phyloP scores from a whole-genome alignment of 495 filamentous ascomycete species.

The Pyronema domesticum region DNA sequence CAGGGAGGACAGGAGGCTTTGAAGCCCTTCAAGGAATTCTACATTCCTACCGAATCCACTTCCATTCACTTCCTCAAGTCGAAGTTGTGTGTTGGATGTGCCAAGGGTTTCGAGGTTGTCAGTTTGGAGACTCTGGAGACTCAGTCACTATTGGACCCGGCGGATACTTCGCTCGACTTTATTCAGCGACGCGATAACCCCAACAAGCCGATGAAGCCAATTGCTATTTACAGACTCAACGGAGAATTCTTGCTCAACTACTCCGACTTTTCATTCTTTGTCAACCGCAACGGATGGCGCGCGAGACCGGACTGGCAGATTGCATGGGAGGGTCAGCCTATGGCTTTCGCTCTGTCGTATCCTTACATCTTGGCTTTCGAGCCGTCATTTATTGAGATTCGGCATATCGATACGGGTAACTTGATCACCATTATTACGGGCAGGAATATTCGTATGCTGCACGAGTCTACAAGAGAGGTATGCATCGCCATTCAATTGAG shows the following conservation, averaged over 20 bases:
- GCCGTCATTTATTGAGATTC: constrained; percentile 93
- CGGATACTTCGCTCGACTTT: constrained; percentile 94
- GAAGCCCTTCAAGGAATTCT: constrained; percentile 97
- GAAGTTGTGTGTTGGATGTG: constrained; percentile 90
- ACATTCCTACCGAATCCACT: constrained; percentile 88
- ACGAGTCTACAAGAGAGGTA: constrained; percentile 91
- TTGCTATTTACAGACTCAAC: constrained; percentile 90
- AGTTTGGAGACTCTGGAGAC: constrained; percentile 92
- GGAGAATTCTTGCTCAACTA: constrained; percentile 97
- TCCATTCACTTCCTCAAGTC: constrained; percentile 95
- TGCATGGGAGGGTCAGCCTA: constrained; percentile 87
- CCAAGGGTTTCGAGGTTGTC: constrained; percentile 91
- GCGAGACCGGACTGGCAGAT: constrained; percentile 92
- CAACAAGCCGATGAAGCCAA: constrained; percentile 65
- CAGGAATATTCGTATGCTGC: constrained; percentile 91
- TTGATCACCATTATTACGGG: constrained; percentile 85
- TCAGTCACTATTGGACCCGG: constrained; percentile 90
- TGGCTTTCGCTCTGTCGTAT: constrained; percentile 77
- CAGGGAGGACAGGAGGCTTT: constrained; percentile 81
- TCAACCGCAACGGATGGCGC: constrained; percentile 96
- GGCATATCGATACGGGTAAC: constrained; percentile 79
- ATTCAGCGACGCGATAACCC: constrained; percentile 71
- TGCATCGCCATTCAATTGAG: constrained; percentile 15
- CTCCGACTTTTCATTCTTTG: constrained; percentile 95
- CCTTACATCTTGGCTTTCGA: constrained; percentile 97